Conservation (phyloP, 2,329 filamentous ascomycete genomes). For the Colletotrichum navitas region DNA sequence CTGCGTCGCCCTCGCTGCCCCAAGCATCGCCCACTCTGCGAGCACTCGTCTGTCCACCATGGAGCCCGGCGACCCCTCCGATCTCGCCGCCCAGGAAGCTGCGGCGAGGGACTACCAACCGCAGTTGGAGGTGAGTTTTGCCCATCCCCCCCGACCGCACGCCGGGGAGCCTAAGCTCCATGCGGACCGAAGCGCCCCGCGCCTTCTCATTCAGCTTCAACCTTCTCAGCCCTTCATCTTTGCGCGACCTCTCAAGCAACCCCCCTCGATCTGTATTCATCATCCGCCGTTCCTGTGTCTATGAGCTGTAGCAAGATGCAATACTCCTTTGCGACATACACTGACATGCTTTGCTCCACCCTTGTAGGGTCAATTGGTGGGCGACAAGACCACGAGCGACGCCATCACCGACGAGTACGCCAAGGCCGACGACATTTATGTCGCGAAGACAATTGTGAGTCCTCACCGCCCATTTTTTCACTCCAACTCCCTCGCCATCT, state of each 20-base stretch:
- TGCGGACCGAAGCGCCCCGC: slow-evolving; percentile 9
- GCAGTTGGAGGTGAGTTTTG: slow-evolving; percentile 63
- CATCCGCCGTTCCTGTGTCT: neutral
- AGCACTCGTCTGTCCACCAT: slow-evolving; percentile 45
- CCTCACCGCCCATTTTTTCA: slow-evolving; percentile 20
- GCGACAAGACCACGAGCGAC: slow-evolving; percentile 80
- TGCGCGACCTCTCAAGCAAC: neutral
- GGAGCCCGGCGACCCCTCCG: slow-evolving; percentile 50
- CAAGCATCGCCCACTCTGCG: slow-evolving; percentile 52
- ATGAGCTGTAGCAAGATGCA: no score
- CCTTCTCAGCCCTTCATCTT: slow-evolving; percentile 27
- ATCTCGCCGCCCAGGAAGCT: slow-evolving; percentile 70
- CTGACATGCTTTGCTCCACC: slow-evolving; percentile 46
- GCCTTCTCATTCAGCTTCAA: slow-evolving; percentile 16
- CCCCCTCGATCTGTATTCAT: neutral
- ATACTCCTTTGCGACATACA: neutral
- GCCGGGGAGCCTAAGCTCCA: slow-evolving; percentile 4
- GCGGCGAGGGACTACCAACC: slow-evolving; percentile 71
- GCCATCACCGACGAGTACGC: slow-evolving; percentile 88
- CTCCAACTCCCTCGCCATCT: slow-evolving; percentile 21
- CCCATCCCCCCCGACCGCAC: neutral
- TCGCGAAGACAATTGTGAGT: slow-evolving; percentile 87
- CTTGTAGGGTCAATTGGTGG: slow-evolving; percentile 83
- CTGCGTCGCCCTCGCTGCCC: slow-evolving; percentile 12
- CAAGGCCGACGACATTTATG: slow-evolving; percentile 85